Conservation (phyloP, 2,329 filamentous ascomycete genomes). For the Gaeumannomyces sp. region DNA sequence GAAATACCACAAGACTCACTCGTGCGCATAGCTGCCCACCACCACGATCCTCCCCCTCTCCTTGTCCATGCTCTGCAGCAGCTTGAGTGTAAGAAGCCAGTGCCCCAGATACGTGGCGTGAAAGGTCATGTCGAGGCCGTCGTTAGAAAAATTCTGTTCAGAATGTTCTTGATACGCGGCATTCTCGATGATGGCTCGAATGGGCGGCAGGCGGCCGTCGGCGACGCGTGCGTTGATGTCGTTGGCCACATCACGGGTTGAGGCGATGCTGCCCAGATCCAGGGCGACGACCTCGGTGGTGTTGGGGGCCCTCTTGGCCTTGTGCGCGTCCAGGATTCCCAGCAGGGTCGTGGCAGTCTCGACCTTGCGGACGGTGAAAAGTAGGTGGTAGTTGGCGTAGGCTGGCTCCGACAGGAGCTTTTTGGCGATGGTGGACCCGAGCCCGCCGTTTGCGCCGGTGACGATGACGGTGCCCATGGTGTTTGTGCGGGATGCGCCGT, state of each 20-base stretch:
- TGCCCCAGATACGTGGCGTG: conserved; percentile 26
- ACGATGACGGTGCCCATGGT: conserved; percentile 15
- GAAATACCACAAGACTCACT: conserved; percentile 19
- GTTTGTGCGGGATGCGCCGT: background rate
- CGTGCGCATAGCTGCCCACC: conserved; percentile 25
- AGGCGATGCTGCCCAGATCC: conserved; percentile 14
- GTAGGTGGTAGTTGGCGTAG: conserved; percentile 11
- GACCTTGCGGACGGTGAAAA: conserved; percentile 14
- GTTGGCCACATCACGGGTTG: conserved; percentile 15
- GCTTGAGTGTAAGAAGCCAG: conserved; percentile 25
- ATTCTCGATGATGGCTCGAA: conserved; percentile 23
- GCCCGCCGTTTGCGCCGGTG: conserved; percentile 15
- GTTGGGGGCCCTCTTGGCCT: conserved; percentile 9
- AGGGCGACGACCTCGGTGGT: conserved; percentile 15
- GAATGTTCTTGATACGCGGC: conserved; percentile 19
- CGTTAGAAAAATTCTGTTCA: conserved; percentile 22
- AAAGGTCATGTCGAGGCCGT: conserved; percentile 28
- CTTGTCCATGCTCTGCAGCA: conserved; percentile 27
- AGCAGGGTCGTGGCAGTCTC: conserved; percentile 11
- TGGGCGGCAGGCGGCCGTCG: conserved; percentile 19
- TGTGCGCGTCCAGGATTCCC: conserved; percentile 2
- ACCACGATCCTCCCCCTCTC: conserved; percentile 25
- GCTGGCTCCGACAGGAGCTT: conserved; percentile 3
- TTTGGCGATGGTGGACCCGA: conserved; percentile 13
- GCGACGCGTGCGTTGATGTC: conserved; percentile 16